Percentiles rank a stretch among this genome's conserved stretches.
Conservation (phyloP, 75 land plant genomes). For the Pseudotsuga menziesii region DNA sequence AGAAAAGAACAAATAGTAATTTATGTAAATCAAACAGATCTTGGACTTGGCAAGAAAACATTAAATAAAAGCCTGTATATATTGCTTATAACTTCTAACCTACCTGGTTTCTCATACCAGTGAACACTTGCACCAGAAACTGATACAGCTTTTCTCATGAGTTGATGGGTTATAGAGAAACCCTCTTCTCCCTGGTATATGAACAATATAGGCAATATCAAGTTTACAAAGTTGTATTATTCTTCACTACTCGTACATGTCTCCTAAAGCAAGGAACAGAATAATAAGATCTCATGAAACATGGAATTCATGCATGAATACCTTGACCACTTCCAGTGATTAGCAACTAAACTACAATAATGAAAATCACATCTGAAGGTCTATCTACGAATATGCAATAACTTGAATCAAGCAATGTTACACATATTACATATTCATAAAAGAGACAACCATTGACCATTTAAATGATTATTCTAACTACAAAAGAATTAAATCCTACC, state of each 20-base stretch:
- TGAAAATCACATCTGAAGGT: not conserved
- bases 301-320: too few relatives aligned
- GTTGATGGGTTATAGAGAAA: constrained; percentile 50
- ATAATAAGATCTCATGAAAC: too few relatives aligned
- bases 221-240: not conserved
- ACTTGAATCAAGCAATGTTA: not conserved
- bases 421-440: too few relatives aligned
- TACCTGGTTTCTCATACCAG: constrained; percentile 96
- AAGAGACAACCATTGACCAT: too few relatives aligned
- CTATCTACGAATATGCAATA: not conserved
- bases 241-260: not conserved
- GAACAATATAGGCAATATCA: not conserved
- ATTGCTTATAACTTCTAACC: not conserved
- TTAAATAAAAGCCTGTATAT: not conserved
- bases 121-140: constrained; percentile 83
- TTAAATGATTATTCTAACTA: too few relatives aligned
- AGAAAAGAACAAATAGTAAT: not conserved
- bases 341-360: not conserved
- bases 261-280: not conserved
- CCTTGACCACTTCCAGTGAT: not conserved
- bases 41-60: not conserved
- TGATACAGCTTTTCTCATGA: constrained; percentile 57
- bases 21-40: constrained; percentile 1
- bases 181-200: constrained; percentile 69
- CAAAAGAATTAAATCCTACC: too few relatives aligned